Conservation (phyloP, 768 basidiomycete genomes). For the Ephemerocybe angulata region DNA sequence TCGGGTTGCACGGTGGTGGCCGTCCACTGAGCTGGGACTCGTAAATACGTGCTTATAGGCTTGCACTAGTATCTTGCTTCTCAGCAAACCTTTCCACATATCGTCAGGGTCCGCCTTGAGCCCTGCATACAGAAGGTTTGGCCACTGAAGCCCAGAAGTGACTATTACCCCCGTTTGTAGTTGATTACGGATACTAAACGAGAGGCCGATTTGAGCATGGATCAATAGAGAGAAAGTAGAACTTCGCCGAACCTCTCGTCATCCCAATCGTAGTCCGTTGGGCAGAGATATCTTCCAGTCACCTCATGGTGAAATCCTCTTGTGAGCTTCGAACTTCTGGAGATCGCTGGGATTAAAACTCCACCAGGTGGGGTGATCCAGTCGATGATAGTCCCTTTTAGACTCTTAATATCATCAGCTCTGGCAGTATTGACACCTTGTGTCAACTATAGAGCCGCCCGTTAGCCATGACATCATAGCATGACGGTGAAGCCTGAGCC, state of each 20-base stretch:
- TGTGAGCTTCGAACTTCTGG: too few species aligned
- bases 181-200: not conserved
- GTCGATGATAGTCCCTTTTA: too few species aligned
- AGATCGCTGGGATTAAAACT: too few species aligned
- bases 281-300: not conserved
- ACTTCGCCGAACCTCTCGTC: not conserved
- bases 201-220: not conserved
- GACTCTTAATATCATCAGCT: too few species aligned
- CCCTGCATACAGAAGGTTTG: not conserved
- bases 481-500: too few species aligned
- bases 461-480: too few species aligned
- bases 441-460: too few species aligned
- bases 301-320: not conserved
- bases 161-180: not conserved
- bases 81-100: not conserved
- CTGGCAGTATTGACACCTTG: too few species aligned
- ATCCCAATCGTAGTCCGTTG: too few species aligned
- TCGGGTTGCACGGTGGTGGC: not conserved
- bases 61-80: not conserved
- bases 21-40: not conserved
- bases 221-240: not conserved
- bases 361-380: too few species aligned
- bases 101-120: not conserved
- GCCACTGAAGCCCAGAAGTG: not conserved
- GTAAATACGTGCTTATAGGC: not conserved